These are phyloP conservation scores for Orbilia quercus DNA, from an alignment of 2,329 filamentous ascomycete species.

Conservation along the genomic window DNA sequence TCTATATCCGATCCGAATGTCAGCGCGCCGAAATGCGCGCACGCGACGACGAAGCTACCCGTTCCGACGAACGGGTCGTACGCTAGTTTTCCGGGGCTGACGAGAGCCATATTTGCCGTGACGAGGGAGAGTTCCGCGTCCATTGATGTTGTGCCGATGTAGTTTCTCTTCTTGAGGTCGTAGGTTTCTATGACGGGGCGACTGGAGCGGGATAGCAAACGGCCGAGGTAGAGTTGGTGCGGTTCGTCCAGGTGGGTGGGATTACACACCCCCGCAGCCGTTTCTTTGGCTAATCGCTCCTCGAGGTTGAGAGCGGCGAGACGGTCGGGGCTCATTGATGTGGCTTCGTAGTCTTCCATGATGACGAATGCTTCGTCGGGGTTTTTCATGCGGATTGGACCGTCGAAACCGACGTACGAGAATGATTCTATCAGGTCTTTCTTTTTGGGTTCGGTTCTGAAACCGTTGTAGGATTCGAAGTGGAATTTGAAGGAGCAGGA, in stretches of 20 bases:
- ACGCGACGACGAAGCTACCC: slow-evolving; percentile 89
- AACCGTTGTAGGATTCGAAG: slow-evolving; percentile 83
- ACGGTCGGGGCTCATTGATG: slow-evolving; percentile 31
- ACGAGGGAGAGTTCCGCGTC: slow-evolving; percentile 91
- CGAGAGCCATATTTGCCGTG: slow-evolving; percentile 89
- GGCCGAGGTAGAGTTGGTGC: slow-evolving; percentile 69
- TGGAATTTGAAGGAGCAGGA: slow-evolving; percentile 81
- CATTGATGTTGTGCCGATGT: slow-evolving; percentile 98
- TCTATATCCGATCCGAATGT: slow-evolving; percentile 93
- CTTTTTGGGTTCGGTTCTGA: slow-evolving; percentile 73
- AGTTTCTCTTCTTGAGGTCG: slow-evolving; percentile 90
- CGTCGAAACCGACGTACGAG: slow-evolving; percentile 79
- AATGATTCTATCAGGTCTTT: slow-evolving; percentile 84
- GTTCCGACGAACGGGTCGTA: slow-evolving; percentile 98
- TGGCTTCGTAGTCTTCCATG: slow-evolving; percentile 79
- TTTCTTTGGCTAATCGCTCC: too few species aligned
- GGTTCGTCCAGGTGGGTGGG: slow-evolving; percentile 50
- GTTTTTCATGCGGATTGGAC: slow-evolving; percentile 79
- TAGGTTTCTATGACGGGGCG: slow-evolving; percentile 77
- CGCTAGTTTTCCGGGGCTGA: slow-evolving; percentile 83
- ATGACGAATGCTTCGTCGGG: slow-evolving; percentile 81
- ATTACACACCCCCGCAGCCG: slow-evolving; percentile 26
- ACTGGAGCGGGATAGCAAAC: slow-evolving; percentile 74
- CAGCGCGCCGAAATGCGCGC: slow-evolving; percentile 86
- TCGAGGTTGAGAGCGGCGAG: slow-evolving; percentile 38